phyloP scores from a whole-genome alignment of 108 stramenopile genomes.

The Skeletonema marinoi region DNA sequence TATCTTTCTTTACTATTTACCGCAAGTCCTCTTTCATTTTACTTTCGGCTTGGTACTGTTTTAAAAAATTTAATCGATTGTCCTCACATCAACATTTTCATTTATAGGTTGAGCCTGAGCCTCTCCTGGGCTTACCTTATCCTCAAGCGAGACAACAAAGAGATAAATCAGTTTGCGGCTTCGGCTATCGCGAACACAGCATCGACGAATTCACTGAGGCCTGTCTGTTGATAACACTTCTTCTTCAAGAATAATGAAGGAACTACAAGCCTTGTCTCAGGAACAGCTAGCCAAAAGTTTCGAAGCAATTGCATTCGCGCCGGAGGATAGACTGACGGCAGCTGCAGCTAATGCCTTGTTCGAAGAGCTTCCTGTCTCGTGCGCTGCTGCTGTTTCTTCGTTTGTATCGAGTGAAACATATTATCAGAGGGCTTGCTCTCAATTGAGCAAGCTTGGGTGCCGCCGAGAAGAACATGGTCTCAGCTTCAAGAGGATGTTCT shows the following conservation, averaged over 20 bases:
- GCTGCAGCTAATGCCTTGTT: not conserved
- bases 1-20: no score
- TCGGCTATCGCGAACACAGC: no score
- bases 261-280: not conserved
- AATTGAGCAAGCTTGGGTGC: not conserved
- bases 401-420: not conserved
- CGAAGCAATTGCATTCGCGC: not conserved
- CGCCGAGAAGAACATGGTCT: constrained; percentile 3
- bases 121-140: no score
- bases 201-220: no score
- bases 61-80: no score
- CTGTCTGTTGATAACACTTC: no score
- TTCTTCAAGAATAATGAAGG: not conserved
- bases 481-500: constrained; percentile 15
- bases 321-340: not conserved
- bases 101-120: no score
- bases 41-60: no score
- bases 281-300: not conserved
- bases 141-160: no score
- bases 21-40: no score
- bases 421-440: not conserved
- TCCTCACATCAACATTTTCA: no score
- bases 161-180: no score
- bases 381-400: not conserved
- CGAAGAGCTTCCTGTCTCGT: not conserved